A percentile compares a stretch with the other conserved stretches of the same genome.
Evolutionary conservation across 441 rosid species (phyloP).

Genomic region (Erodium moschatum): DNA sequence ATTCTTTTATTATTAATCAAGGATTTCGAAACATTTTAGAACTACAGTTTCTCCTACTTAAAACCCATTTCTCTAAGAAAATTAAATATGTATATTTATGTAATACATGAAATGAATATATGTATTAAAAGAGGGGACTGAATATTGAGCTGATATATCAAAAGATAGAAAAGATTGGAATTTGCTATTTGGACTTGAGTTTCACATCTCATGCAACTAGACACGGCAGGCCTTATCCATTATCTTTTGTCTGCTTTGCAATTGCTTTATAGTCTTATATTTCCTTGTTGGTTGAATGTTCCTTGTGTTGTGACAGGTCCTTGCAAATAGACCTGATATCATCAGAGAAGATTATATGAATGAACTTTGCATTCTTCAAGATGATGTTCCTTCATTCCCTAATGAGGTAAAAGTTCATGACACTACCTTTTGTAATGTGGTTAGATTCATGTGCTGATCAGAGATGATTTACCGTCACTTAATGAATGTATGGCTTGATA

Average conservation of each 20-base stretch:
- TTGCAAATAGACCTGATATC: constrained; percentile 89
- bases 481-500: constrained; percentile 26
- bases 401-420: constrained; percentile 46
- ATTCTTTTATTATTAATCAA: too few relatives aligned
- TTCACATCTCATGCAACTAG: background rate
- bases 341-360: constrained; percentile 93
- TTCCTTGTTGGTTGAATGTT: constrained; percentile 14
- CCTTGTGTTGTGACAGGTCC: constrained; percentile 38
- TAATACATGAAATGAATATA: too few relatives aligned
- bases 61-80: too few relatives aligned
- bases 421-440: background rate
- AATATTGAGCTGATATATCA: background rate
- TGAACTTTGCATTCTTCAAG: constrained; percentile 93
- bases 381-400: constrained; percentile 87
- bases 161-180: background rate
- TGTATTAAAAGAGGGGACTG: too few relatives aligned
- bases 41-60: too few relatives aligned
- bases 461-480: constrained; percentile 16
- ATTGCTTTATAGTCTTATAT: constrained; percentile 7
- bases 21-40: too few relatives aligned
- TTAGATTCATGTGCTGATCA: background rate
- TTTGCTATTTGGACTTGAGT: background rate
- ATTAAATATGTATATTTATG: too few relatives aligned
- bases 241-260: too few relatives aligned
- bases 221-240: background rate